These are phyloP conservation scores for Candida nitratophila DNA, from an alignment of 805 yeast genomes.

Conservation along the genomic window DNA sequence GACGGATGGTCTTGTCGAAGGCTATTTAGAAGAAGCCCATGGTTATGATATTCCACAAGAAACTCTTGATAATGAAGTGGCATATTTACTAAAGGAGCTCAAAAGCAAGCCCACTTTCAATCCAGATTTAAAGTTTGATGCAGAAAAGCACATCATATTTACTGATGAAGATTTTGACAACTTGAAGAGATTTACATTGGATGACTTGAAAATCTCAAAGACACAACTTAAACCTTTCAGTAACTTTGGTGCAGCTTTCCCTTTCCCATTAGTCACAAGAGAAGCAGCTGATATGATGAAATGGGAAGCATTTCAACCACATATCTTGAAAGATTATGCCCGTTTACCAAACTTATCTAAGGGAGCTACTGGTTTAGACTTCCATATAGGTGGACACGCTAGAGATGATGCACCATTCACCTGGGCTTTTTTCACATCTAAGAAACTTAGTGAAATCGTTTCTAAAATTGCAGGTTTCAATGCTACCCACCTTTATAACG, in stretches of 20 bases:
- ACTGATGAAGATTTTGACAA: slow-evolving; percentile 30
- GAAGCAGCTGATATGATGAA: slow-evolving; percentile 53
- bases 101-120: slow-evolving; percentile 17
- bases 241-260: slow-evolving; percentile 41
- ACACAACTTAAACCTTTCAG: slow-evolving; percentile 28
- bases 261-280: slow-evolving; percentile 51
- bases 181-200: slow-evolving; percentile 30
- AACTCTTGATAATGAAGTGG: slow-evolving; percentile 19
- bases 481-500: slow-evolving; percentile 39
- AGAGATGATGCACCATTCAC: slow-evolving; percentile 37
- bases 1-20: slow-evolving; percentile 5
- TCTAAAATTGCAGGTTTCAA: slow-evolving; percentile 44
- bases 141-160: slow-evolving; percentile 29
- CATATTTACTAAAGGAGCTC: slow-evolving; percentile 10
- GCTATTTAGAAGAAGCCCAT: slow-evolving; percentile 15
- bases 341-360: slow-evolving; percentile 27
- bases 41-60: slow-evolving; percentile 19
- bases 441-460: slow-evolving; percentile 40
- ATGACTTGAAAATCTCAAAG: slow-evolving; percentile 29
- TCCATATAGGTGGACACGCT: slow-evolving; percentile 43
- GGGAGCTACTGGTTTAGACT: slow-evolving; percentile 26
- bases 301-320: slow-evolving; percentile 41
- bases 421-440: slow-evolving; percentile 44
- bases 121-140: slow-evolving; percentile 28
- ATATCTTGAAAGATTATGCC: slow-evolving; percentile 34